Base-by-base conservation (phyloP, 768 basidiomycete genomes). In the Russula brevipes region DNA sequence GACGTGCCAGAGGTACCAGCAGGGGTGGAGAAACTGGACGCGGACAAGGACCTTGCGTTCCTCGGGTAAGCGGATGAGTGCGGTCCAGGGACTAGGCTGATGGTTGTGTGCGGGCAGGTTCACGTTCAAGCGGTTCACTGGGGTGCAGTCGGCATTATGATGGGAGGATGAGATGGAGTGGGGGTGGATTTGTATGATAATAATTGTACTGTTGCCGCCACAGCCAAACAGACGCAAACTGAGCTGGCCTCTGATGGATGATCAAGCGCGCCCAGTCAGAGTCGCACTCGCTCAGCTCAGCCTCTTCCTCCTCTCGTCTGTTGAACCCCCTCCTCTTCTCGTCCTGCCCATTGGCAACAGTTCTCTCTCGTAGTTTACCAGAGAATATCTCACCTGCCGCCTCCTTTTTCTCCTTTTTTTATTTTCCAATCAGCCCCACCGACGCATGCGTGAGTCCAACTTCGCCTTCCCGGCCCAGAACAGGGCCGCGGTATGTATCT, bases 401-500 rank as follows among this genome's bases (percentile, higher is more conserved):
- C 42, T n/a, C 11, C 6, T 3, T 54, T 59, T 63, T 62, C 59
- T 49, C 46, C 36, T 5, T 16, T 33, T 38, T 60, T 60, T 46
- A 41, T 63, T 57, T 57, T 41, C 5, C 36, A 50, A 24, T 46
- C 44, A 44, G 17, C 5, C 4, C 53, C 1, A 24, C 58, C 35
- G 31, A 55, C 58, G 57, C 44, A 97, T 97, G 95, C 85, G 95
- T 67, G 94, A 97, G 74, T 89, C 90, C 70, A 97, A 95, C 81
- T 95, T 94, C 77, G 88, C 87, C 19, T 96, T 95, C 79, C 92
- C 94, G 17, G 85, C 86, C 51, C 94, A 95, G 81, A 95, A 95
- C 78, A 86, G 94, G 78, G 95, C 95, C 6, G 92, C 88, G 70
- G 91, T 98, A 52, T 93, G 91, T 69, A 97, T 98, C 63, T 91